Evolutionary conservation across 2,329 filamentous ascomycete genomes (phyloP).

Genomic region (Fusarium temperatum): DNA sequence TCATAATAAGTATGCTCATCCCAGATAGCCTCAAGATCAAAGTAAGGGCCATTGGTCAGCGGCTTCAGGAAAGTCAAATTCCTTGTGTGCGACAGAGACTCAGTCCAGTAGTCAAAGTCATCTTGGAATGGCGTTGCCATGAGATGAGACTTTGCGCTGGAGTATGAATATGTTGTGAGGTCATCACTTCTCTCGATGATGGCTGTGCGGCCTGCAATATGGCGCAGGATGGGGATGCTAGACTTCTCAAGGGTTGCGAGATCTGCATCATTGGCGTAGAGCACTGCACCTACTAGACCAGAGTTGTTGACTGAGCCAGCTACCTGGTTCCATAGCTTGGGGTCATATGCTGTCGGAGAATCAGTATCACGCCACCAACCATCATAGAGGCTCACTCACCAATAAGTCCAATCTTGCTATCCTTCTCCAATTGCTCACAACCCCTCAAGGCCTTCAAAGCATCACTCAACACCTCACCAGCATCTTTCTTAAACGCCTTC

Average conservation of each 20-base stretch:
- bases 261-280: slow-evolving; percentile 30
- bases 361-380: neutral
- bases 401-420: slow-evolving; percentile 51
- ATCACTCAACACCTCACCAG: slow-evolving; percentile 13
- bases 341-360: slow-evolving; percentile 15
- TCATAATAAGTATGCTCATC: slow-evolving; percentile 79
- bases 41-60: slow-evolving; percentile 69
- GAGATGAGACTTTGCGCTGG: slow-evolving; percentile 44
- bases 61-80: slow-evolving; percentile 72
- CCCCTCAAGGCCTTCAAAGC: slow-evolving; percentile 32
- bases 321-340: slow-evolving; percentile 35
- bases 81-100: slow-evolving; percentile 72
- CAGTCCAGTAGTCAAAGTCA: slow-evolving; percentile 61
- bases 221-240: slow-evolving; percentile 22
- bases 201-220: slow-evolving; percentile 23
- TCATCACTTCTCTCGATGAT: neutral
- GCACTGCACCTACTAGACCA: slow-evolving; percentile 8
- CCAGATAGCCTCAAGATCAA: slow-evolving; percentile 81
- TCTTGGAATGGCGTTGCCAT: slow-evolving; percentile 60
- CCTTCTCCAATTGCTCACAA: slow-evolving; percentile 45
- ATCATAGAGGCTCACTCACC: slow-evolving; percentile 36
- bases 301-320: neutral
- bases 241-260: neutral
- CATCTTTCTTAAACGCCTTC: slow-evolving; percentile 1
- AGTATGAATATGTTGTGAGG: slow-evolving; percentile 52